Evolutionary conservation across 306 rosid species (phyloP), one percentile per base, ranked within the genome.

Genomic region (Lupinus albus): DNA sequence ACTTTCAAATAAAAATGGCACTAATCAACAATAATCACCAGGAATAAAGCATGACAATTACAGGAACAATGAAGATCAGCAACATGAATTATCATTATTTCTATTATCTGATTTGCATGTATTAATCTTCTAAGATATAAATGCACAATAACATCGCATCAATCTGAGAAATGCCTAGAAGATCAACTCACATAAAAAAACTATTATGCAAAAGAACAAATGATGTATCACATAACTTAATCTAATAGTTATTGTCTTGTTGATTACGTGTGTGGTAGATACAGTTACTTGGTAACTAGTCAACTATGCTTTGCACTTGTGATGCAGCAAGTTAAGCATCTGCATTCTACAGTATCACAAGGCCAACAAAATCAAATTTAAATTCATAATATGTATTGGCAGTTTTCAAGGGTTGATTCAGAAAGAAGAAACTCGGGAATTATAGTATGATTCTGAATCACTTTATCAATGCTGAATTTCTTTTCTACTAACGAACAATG

Each of bases 401-500:
- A 35, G 68, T 67, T 76, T 61, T 53, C 18, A 33, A 70, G 25
- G 44, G 28, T 21, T 16, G 36, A 39, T 58, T 70, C 45, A 33
- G 58, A 65, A 68, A 44, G 53, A 50, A 41, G 52, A 65, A 68
- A 44, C 45, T 13, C 11, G 52, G 46, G 41, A 48, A 50, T 38
- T 32, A 3, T 12, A 12, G 6, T 15, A 49, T 70, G 67, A 54
- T 52, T 42, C 76, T 52, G 32, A 68, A 36, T 47, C 61, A 46
- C 48, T 61, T 35, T 35, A 41, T 51, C 11, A 28, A 47, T 21
- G 28, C 38, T 28, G 47, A 41, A 48, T 41, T 77, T 30, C 70
- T 30, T 46, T n/a, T 64, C 48, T 65, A 47, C 20, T 44, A 50
- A 58, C 41, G 64, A 54, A 21, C 68, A 70, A 70, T 64, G 77